Evolutionary conservation across 2,329 filamentous ascomycete species (phyloP).

Genomic region (Botrytis aclada): DNA sequence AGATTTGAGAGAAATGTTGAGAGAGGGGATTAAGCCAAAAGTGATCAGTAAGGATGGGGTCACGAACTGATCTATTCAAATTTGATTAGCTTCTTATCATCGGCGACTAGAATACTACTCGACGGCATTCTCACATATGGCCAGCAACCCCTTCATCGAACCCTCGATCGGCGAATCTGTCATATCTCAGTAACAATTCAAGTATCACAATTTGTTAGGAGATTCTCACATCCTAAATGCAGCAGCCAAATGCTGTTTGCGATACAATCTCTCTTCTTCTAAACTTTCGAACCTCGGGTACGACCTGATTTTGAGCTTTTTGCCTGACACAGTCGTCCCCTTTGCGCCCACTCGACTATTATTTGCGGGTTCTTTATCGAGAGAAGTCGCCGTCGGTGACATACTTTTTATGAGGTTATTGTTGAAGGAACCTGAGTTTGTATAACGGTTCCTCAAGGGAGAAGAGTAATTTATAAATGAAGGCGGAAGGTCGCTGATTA

Average conservation of each 20-base stretch:
- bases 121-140: slow-evolving; percentile 46
- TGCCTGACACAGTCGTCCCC: slow-evolving; percentile 46
- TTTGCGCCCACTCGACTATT: slow-evolving; percentile 45
- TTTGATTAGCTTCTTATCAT: background rate
- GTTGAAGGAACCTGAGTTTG: too few relatives aligned
- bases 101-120: slow-evolving; percentile 9
- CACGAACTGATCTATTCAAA: slow-evolving; percentile 41
- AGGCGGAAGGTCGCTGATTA: background rate
- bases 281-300: slow-evolving; percentile 38
- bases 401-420: slow-evolving; percentile 27
- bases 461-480: background rate
- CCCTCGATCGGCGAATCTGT: slow-evolving; percentile 28
- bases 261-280: slow-evolving; percentile 31
- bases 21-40: slow-evolving; percentile 61
- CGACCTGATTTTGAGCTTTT: slow-evolving; percentile 45
- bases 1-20: slow-evolving; percentile 59
- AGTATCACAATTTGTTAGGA: background rate
- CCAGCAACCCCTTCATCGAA: slow-evolving; percentile 59
- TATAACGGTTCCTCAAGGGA: background rate
- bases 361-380: slow-evolving; percentile 36
- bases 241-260: slow-evolving; percentile 33
- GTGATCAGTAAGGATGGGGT: slow-evolving; percentile 41
- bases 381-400: slow-evolving; percentile 41
- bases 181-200: background rate
- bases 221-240: slow-evolving; percentile 26